Percentiles rank a stretch among this genome's conserved stretches.
Evolutionary conservation across 768 basidiomycete species (phyloP).

Genomic region (Mycena galericulata): DNA sequence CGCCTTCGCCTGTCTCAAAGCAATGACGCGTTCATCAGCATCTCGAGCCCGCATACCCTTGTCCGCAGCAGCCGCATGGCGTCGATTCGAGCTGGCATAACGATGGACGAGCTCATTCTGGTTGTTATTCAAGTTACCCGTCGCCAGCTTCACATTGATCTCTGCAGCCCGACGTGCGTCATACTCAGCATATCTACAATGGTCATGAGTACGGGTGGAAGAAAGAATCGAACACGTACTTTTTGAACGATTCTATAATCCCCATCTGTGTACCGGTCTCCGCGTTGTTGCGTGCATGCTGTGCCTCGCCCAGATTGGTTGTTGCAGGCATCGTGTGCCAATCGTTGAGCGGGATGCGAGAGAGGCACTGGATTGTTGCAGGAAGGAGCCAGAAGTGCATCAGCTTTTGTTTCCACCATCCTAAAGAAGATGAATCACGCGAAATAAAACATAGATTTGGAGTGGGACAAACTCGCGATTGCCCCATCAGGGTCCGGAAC

Average conservation of each 20-base stretch:
- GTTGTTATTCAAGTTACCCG: too few species aligned
- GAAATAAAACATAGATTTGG: background rate
- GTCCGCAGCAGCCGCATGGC: too few species aligned
- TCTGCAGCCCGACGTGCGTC: too few species aligned
- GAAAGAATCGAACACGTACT: too few species aligned
- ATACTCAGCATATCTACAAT: too few species aligned
- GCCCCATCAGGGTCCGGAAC: slow-evolving; percentile 5
- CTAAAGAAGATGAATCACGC: background rate
- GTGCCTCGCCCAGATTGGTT: slow-evolving; percentile 18
- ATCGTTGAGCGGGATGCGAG: background rate
- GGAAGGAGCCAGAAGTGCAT: slow-evolving; percentile 15
- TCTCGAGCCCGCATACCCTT: too few species aligned
- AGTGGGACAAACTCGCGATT: slow-evolving; percentile 4
- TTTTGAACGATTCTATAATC: slow-evolving; percentile 16
- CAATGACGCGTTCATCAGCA: too few species aligned
- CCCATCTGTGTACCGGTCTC: slow-evolving; percentile 17
- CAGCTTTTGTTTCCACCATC: slow-evolving; percentile 11
- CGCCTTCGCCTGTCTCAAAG: too few species aligned
- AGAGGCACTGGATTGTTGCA: slow-evolving; percentile 11
- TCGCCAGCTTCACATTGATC: too few species aligned
- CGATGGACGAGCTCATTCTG: too few species aligned
- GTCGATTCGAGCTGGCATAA: too few species aligned
- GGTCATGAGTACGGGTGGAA: too few species aligned
- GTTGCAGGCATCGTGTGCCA: slow-evolving; percentile 18
- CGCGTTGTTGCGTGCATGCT: slow-evolving; percentile 16